Conservation (phyloP, 306 rosid species). For the Lathyrus tuberosus region DNA sequence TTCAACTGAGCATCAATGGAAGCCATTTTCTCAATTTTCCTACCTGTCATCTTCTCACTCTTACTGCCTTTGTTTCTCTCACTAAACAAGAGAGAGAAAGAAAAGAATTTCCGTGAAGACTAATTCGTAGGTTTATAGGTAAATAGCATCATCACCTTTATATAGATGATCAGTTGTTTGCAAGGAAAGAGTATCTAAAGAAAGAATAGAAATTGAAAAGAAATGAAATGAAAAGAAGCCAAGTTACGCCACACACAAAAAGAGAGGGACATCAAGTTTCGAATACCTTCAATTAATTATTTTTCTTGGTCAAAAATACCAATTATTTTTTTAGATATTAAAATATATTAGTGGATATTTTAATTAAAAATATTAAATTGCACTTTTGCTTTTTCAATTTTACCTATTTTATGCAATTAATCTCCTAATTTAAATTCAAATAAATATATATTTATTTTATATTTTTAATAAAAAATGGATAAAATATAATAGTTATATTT, state of each 20-base stretch:
- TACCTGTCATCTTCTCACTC: conserved; percentile 44
- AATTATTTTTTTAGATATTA: too few species aligned
- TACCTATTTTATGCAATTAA: too few species aligned
- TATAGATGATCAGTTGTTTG: neutral
- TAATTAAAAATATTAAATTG: too few species aligned
- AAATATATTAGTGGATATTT: too few species aligned
- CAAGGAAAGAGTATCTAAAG: neutral
- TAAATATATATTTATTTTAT: too few species aligned
- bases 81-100: neutral
- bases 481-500: too few species aligned
- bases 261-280: neutral
- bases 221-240: neutral
- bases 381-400: too few species aligned
- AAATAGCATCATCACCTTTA: neutral
- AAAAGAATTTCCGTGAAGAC: neutral
- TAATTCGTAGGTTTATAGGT: conserved; percentile 35
- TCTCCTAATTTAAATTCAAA: too few species aligned
- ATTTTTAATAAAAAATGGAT: too few species aligned
- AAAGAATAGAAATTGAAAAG: neutral
- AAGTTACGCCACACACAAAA: neutral
- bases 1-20: conserved; percentile 95
- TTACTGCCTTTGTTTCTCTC: too few species aligned
- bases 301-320: too few species aligned
- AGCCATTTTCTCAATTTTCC: conserved; percentile 89
- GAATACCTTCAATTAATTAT: too few species aligned